These are phyloP conservation scores for Penicillium occitanis DNA, from an alignment of 2,329 filamentous ascomycete genomes.

Conservation along the genomic window DNA sequence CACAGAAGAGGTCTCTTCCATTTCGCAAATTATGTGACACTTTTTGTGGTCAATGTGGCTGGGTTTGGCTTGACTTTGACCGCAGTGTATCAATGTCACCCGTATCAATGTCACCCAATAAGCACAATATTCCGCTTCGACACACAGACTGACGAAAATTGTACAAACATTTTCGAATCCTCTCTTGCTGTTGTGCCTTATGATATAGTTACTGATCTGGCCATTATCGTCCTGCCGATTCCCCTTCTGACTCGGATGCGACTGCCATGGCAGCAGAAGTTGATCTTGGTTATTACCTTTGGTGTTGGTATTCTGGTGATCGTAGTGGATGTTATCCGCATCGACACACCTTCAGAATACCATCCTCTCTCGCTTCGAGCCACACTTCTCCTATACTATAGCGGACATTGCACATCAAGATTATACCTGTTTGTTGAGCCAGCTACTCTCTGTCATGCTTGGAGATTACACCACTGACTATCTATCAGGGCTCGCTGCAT, in stretches of 20 bases:
- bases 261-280: constrained; percentile 72
- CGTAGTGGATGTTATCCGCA: constrained; percentile 1
- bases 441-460: background rate
- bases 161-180: constrained; percentile 62
- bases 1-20: constrained; percentile 74
- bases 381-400: background rate
- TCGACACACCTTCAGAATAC: constrained; percentile 5
- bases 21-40: constrained; percentile 71
- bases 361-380: background rate
- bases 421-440: background rate
- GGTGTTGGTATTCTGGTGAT: background rate
- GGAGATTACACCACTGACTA: background rate
- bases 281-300: constrained; percentile 8
- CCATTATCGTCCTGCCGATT: constrained; percentile 82
- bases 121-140: constrained; percentile 61
- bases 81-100: constrained; percentile 82
- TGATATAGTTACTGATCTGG: constrained; percentile 87
- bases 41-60: constrained; percentile 75
- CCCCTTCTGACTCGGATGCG: constrained; percentile 85
- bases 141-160: constrained; percentile 45
- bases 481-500: background rate
- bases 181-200: constrained; percentile 76
- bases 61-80: constrained; percentile 78
- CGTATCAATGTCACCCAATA: constrained; percentile 79
- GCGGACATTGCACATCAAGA: background rate